These are phyloP conservation scores for Botrytis sinoallii DNA, from an alignment of 2,329 filamentous ascomycete species.

Conservation along the genomic window DNA sequence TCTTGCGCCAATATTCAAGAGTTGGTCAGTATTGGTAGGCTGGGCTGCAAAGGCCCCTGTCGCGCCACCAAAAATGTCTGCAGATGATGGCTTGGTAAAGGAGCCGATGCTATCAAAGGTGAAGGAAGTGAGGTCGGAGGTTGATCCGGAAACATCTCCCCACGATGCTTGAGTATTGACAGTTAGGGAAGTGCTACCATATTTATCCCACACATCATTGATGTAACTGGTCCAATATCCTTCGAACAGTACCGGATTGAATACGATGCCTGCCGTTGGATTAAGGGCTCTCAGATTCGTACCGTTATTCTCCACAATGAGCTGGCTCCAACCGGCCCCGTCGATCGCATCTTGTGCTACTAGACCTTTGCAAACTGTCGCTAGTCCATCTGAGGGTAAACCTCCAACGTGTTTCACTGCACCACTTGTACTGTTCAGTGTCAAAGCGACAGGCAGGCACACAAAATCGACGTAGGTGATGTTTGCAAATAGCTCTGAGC, in stretches of 20 bases:
- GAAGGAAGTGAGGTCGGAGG: slow-evolving; percentile 33
- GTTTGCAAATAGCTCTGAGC: slow-evolving; percentile 59
- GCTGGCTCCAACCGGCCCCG: slow-evolving; percentile 57
- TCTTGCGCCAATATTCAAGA: slow-evolving; percentile 67
- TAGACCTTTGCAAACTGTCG: slow-evolving; percentile 52
- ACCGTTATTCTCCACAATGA: slow-evolving; percentile 38
- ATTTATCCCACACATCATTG: slow-evolving; percentile 44
- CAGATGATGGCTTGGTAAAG: slow-evolving; percentile 55
- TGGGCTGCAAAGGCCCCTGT: slow-evolving; percentile 54
- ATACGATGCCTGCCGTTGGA: slow-evolving; percentile 39
- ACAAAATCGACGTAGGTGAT: slow-evolving; percentile 76
- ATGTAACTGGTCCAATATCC: slow-evolving; percentile 47
- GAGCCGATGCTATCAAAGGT: slow-evolving; percentile 43
- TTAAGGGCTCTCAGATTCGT: slow-evolving; percentile 43
- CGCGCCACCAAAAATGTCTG: slow-evolving; percentile 64
- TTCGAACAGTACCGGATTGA: slow-evolving; percentile 43
- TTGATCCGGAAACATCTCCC: slow-evolving; percentile 51
- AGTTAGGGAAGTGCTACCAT: slow-evolving; percentile 43
- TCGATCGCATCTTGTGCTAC: slow-evolving; percentile 54
- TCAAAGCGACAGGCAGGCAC: slow-evolving; percentile 56
- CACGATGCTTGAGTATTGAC: slow-evolving; percentile 64
- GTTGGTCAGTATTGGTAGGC: slow-evolving; percentile 34
- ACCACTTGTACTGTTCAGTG: slow-evolving; percentile 44
- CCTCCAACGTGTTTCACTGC: slow-evolving; percentile 51
- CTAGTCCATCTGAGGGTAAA: slow-evolving; percentile 54